phyloP scores from a whole-genome alignment of 2,329 filamentous ascomycete genomes.

The Curvularia hawaiiensis region DNA sequence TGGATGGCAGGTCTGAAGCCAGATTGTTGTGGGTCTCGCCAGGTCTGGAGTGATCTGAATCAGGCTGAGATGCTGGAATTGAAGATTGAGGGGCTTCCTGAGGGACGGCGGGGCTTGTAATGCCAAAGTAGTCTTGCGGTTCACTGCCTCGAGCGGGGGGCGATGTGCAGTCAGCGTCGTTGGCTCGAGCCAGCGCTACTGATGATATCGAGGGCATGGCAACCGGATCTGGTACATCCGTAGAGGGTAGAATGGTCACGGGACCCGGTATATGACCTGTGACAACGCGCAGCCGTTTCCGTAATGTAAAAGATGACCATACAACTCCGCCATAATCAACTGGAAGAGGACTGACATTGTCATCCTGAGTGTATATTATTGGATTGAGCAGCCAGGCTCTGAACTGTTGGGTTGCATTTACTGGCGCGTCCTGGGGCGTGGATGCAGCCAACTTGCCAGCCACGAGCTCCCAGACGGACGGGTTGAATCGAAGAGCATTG shows the following conservation, averaged over 20 bases:
- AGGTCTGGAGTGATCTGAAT: constrained; percentile 8
- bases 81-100: constrained; percentile 22
- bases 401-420: constrained; percentile 57
- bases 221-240: constrained; percentile 43
- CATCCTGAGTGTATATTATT: constrained; percentile 57
- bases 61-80: constrained; percentile 10
- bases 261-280: constrained; percentile 53
- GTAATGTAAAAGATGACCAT: constrained; percentile 74
- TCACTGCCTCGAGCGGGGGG: constrained; percentile 28
- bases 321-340: constrained; percentile 67
- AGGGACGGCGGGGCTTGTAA: constrained; percentile 22
- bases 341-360: constrained; percentile 56
- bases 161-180: constrained; percentile 16
- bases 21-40: constrained; percentile 5
- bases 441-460: constrained; percentile 49
- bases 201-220: constrained; percentile 33
- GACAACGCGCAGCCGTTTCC: constrained; percentile 71
- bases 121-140: constrained; percentile 52
- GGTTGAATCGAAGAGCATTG: constrained; percentile 64
- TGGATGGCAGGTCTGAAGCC: constrained; percentile 18
- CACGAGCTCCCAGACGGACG: constrained; percentile 62
- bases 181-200: constrained; percentile 17
- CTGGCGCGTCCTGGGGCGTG: constrained; percentile 44
- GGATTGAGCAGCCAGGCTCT: constrained; percentile 70
- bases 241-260: constrained; percentile 32